Evolutionary conservation across 2,329 filamentous ascomycete species (phyloP), one percentile per base, ranked within the genome.

Genomic region (Alternaria sp.): DNA sequence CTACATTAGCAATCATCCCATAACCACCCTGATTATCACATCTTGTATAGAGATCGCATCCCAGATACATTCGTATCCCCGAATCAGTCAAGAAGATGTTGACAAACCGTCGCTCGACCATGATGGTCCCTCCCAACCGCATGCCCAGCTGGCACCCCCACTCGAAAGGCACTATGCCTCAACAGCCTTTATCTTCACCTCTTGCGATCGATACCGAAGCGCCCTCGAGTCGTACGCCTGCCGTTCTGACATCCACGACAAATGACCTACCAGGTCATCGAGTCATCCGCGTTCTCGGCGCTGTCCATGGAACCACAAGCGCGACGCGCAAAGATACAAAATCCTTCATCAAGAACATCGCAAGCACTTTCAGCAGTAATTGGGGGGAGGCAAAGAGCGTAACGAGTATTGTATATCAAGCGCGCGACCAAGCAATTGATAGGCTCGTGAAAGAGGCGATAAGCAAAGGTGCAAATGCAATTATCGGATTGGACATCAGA

Each of bases 71-170:
- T 20, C 44, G 18, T 16, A 32, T 14, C 41, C 22, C 20, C 51
- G 24, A 43, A 41, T n/a, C 51, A 43, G 39, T n/a, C 26, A 14
- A 22, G 7, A 71, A 51, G 22, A 75, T 77, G 72, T 68, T 77
- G 62, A 77, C 75, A 58, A 77, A 77, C 63, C 74, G 74, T 56
- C 74, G 72, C 60, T 76, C 74, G 14, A 77, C 71, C 26, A 74
- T 77, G 75, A 72, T 74, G 60, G 63, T 72, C n/a, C 66, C 72
- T 22, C 64, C 66, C 11, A 66, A 57, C 47, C 69, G 69, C 38
- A 66, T 67, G 59, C 65, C 71, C 9, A 69, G 62, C 53, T 75
- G 69, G 68, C 64, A 72, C 36, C 66, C 69, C 24, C 63, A 63
- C 42, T 68, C 63, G n/a, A 72, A 64, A 54, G 57, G 43, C 44